Conservation (phyloP, 78 protist species). For the Cyanophora paradoxa region DNA sequence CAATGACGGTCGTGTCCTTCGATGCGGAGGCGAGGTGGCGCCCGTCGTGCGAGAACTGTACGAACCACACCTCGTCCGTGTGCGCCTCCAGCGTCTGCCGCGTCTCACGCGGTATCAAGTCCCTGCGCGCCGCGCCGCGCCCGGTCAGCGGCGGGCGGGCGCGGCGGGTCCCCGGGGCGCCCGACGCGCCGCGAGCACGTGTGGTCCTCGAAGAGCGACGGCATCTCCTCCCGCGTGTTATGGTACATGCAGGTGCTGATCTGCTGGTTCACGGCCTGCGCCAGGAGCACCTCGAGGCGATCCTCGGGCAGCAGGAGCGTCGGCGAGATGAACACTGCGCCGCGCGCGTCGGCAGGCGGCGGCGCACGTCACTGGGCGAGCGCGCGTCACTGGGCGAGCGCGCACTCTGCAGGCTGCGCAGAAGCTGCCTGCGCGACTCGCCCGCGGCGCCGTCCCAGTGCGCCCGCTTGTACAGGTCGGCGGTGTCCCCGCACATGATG, state of each 20-base stretch:
- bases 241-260: constrained; percentile 49
- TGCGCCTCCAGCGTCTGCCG: constrained; percentile 41
- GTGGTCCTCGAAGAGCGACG: constrained; percentile 51
- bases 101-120: constrained; percentile 3
- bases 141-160: no score
- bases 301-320: constrained; percentile 49
- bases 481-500: constrained; percentile 30
- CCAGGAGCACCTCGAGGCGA: constrained; percentile 53
- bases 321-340: constrained; percentile 31
- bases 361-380: not conserved
- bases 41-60: constrained; percentile 58
- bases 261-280: constrained; percentile 56
- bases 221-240: constrained; percentile 22
- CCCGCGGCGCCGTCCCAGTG: constrained; percentile 40
- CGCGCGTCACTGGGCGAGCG: no score
- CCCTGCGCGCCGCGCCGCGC: not conserved
- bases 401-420: constrained; percentile 42
- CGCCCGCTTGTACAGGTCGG: constrained; percentile 17
- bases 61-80: constrained; percentile 72
- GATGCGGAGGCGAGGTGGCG: constrained; percentile 62
- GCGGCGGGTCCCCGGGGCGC: no score
- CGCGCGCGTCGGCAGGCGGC: not conserved
- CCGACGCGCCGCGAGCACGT: constrained; percentile 24
- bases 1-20: constrained; percentile 42
- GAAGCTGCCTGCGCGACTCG: constrained; percentile 27